phyloP scores from a whole-genome alignment of 352 stramenopile species.

The Globisporangium viniferum region DNA sequence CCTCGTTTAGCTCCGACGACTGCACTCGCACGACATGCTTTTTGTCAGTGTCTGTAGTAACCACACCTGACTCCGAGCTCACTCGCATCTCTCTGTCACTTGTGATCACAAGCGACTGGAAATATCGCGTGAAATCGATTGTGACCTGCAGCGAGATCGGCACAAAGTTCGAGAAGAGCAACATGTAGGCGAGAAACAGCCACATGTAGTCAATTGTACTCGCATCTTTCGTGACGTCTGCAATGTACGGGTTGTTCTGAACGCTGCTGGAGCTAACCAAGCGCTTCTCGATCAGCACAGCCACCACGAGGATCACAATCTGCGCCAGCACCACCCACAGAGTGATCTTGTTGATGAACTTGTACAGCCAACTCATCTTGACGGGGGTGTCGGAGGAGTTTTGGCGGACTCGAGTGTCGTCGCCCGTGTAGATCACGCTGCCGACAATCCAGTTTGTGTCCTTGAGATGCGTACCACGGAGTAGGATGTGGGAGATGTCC shows the following conservation, averaged over 20 bases:
- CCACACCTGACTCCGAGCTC: neutral
- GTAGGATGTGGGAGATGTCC: slow-evolving; percentile 65
- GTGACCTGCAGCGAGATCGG: slow-evolving; percentile 91
- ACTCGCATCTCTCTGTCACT: slow-evolving; percentile 72
- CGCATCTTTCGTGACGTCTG: slow-evolving; percentile 32
- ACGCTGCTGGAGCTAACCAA: slow-evolving; percentile 28
- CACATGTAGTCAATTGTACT: slow-evolving; percentile 38
- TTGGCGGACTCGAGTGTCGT: slow-evolving; percentile 85
- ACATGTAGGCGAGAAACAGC: slow-evolving; percentile 81
- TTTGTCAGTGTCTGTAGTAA: slow-evolving; percentile 19
- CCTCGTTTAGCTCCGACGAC: slow-evolving; percentile 87
- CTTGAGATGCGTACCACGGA: slow-evolving; percentile 67
- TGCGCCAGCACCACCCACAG: slow-evolving; percentile 75
- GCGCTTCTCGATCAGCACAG: slow-evolving; percentile 42
- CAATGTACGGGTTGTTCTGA: slow-evolving; percentile 41
- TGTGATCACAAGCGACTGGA: slow-evolving; percentile 73
- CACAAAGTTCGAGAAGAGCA: slow-evolving; percentile 92
- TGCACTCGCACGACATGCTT: slow-evolving; percentile 62
- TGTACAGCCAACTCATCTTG: slow-evolving; percentile 71
- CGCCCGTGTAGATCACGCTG: slow-evolving; percentile 83
- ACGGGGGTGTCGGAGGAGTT: slow-evolving; percentile 71
- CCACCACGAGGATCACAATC: slow-evolving; percentile 45
- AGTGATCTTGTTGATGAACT: slow-evolving; percentile 82
- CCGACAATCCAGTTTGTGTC: slow-evolving; percentile 73
- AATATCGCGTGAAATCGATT: slow-evolving; percentile 82